Percentiles rank a stretch among this genome's conserved stretches.
These are phyloP conservation scores for Debaryomyces prosopidis DNA, from an alignment of 805 yeast genomes.

Conservation along the genomic window DNA sequence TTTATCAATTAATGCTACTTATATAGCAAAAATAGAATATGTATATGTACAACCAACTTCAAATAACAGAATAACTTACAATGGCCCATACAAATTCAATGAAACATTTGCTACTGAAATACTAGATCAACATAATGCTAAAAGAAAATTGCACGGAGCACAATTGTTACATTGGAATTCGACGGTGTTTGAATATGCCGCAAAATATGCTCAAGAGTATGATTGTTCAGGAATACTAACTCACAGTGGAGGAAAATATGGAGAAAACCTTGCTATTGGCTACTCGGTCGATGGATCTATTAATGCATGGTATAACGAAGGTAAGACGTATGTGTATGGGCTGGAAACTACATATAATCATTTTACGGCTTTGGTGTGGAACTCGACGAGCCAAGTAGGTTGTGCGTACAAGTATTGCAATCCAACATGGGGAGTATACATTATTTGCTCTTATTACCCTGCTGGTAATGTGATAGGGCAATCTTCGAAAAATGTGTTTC, in stretches of 20 bases:
- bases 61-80: constrained; percentile 1
- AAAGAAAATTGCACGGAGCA: constrained; percentile 30
- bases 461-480: constrained; percentile 31
- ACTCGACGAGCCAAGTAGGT: constrained; percentile 28
- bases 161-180: constrained; percentile 32
- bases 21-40: not conserved
- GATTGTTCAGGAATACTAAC: constrained; percentile 33
- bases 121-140: constrained; percentile 28
- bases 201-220: constrained; percentile 29
- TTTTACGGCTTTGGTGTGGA: constrained; percentile 42
- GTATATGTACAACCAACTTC: not conserved
- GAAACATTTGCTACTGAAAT: constrained; percentile 20
- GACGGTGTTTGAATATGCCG: constrained; percentile 31
- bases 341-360: constrained; percentile 31
- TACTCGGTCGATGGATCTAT: constrained; percentile 33
- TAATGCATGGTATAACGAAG: constrained; percentile 44
- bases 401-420: constrained; percentile 36
- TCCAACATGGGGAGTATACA: constrained; percentile 34
- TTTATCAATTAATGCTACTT: not conserved
- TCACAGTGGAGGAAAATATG: constrained; percentile 38
- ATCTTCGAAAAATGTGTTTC: constrained; percentile 24
- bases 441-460: constrained; percentile 38
- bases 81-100: constrained; percentile 9
- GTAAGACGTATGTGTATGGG: constrained; percentile 27
- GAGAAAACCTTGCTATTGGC: constrained; percentile 43